These are phyloP conservation scores for Trypanosomatidae sp. DNA, from an alignment of 208 protist species.

Conservation along the genomic window DNA sequence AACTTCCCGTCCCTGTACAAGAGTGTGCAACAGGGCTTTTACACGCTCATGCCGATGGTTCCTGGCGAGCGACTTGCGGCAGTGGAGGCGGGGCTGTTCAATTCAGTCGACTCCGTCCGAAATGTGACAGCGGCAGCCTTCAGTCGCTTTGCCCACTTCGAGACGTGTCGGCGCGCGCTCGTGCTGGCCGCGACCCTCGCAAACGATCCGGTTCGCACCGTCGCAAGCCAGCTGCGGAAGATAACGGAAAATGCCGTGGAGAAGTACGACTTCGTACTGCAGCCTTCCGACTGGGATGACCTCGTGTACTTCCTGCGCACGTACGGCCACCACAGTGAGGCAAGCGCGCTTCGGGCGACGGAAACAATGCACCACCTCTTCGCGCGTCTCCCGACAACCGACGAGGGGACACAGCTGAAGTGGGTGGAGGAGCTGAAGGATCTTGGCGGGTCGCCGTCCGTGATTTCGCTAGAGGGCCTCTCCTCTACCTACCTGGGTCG, in stretches of 20 bases:
- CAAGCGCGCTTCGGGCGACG: conserved; percentile 59
- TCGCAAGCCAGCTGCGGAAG: conserved; percentile 36
- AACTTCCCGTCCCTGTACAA: conserved; percentile 84
- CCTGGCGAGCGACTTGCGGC: conserved; percentile 46
- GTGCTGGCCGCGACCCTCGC: conserved; percentile 68
- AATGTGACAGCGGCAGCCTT: conserved; percentile 73
- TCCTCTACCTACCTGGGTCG: conserved; percentile 55
- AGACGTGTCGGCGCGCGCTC: conserved; percentile 70
- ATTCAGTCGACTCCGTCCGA: conserved; percentile 65
- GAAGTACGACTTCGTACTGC: conserved; percentile 52
- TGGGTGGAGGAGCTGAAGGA: conserved; percentile 65
- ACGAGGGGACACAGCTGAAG: conserved; percentile 51
- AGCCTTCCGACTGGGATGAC: conserved; percentile 73
- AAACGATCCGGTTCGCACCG: conserved; percentile 37
- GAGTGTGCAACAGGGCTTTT: conserved; percentile 81
- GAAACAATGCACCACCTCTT: conserved; percentile 69
- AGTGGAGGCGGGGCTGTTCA: conserved; percentile 72
- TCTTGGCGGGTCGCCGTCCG: conserved; percentile 61
- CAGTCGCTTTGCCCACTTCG: conserved; percentile 78
- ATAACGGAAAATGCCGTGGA: conserved; percentile 34
- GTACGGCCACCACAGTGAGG: conserved; percentile 60
- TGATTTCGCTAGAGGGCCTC: conserved; percentile 62
- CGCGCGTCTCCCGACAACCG: conserved; percentile 31
- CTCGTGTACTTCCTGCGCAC: conserved; percentile 73
- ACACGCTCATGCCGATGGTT: conserved; percentile 79